Percentiles rank a stretch among this genome's conserved stretches.
phyloP scores from a whole-genome alignment of 2,329 filamentous ascomycete species.

The Colletotrichum cordylinicola region DNA sequence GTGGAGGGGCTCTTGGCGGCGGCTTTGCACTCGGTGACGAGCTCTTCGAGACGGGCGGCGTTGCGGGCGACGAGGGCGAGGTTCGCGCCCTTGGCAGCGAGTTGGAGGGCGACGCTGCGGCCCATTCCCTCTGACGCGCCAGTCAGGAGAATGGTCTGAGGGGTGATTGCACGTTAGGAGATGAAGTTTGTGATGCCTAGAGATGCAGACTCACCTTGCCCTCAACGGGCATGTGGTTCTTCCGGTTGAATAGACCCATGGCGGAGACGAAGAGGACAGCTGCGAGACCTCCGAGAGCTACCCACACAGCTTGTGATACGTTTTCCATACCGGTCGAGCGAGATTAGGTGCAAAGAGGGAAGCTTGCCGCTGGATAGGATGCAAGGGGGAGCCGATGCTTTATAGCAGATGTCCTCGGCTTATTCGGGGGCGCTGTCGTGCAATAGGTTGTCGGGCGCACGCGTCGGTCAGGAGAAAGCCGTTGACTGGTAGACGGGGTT shows the following conservation, averaged over 20 bases:
- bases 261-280: slow-evolving; percentile 39
- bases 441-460: neutral
- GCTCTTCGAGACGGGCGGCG: slow-evolving; percentile 71
- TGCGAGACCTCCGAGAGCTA: slow-evolving; percentile 51
- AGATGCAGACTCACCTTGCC: slow-evolving; percentile 68
- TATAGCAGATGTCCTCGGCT: neutral
- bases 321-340: neutral
- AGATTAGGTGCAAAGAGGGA: neutral
- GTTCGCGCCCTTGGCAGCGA: slow-evolving; percentile 85
- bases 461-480: neutral
- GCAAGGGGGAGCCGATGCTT: neutral
- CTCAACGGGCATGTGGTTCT: slow-evolving; percentile 83
- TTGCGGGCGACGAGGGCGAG: slow-evolving; percentile 86
- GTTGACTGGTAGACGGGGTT: neutral
- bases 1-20: slow-evolving; percentile 67
- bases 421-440: neutral
- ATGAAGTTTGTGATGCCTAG: neutral
- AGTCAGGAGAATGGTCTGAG: slow-evolving; percentile 84
- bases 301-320: slow-evolving; percentile 48
- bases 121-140: slow-evolving; percentile 96
- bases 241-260: slow-evolving; percentile 74
- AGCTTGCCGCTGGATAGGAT: neutral
- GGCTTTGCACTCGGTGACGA: slow-evolving; percentile 66
- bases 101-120: slow-evolving; percentile 72
- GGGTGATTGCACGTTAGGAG: neutral